Base-by-base conservation (phyloP, 805 yeast genomes). In the Kluyveromyces wickerhamii region DNA sequence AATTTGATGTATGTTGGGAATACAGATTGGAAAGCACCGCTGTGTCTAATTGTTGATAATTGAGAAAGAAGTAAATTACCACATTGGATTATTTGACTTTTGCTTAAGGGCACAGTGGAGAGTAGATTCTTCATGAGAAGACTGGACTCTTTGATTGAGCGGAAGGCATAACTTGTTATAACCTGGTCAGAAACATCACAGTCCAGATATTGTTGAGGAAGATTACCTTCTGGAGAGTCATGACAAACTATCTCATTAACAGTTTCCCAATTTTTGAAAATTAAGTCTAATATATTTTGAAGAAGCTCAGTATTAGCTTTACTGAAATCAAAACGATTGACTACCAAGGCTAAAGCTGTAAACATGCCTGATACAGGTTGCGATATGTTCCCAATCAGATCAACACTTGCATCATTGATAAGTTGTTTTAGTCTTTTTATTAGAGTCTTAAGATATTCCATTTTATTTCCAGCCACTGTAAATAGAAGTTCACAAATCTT, bases 1-100 rank as follows among this genome's bases (percentile, higher is more conserved):
- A 79, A 71, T 5, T 76, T 67, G 10, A 77, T 67, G 47, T 82
- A 85, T 0, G 92, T 72, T 4, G 96, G 95, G 42, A 83, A 78
- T 0, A 88, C 80, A 0, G 96, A 77, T 7, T 94, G 79, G 42
- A 89, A 84, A 0, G 96, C 95, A 21, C 97, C 97, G 41, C 94
- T 71, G 47, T 92, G 97, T 29, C 88, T 73, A 14, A 88, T 79
- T 0, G 75, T 66, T 3, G 84, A 69, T 22, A 92, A 61, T 51
- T 87, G 94, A 8, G 63, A 69, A 38, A 81, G 65, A 3, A 85
- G 54, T 5, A 79, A 48, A 1, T 71, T 67, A 8, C 92, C 84
- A 13, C 65, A 49, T 12, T 43, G 34, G 2, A 41, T 18, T 23
- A 65, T 28, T 23, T 54, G 52, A 2, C 43, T 43, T 6, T 40